Percentiles rank a stretch among this genome's conserved stretches.
These are phyloP conservation scores for Xylona heveae DNA, from an alignment of 495 filamentous ascomycete species.

Conservation along the genomic window DNA sequence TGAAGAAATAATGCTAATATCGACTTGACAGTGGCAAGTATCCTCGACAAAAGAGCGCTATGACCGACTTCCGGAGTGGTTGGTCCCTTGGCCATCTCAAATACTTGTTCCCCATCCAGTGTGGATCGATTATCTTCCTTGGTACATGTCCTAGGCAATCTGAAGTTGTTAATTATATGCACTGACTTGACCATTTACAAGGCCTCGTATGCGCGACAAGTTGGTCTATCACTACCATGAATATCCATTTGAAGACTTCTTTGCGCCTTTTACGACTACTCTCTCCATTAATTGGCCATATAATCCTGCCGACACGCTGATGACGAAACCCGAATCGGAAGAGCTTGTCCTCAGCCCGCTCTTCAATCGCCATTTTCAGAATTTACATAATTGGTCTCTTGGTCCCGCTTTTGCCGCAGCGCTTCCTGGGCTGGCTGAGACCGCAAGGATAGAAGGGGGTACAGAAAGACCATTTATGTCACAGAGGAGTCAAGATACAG, in stretches of 20 bases:
- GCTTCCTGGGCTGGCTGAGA: slow-evolving; percentile 2
- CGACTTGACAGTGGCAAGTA: slow-evolving; percentile 51
- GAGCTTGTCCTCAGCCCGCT: neutral
- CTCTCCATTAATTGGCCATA: slow-evolving; percentile 61
- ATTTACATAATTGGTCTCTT: slow-evolving; percentile 1
- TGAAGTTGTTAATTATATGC: too few species aligned
- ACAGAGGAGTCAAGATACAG: too few species aligned
- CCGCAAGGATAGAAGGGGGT: neutral
- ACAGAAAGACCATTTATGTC: too few species aligned
- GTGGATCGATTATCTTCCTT: slow-evolving; percentile 65
- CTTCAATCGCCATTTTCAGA: slow-evolving; percentile 1
- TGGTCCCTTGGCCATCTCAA: slow-evolving; percentile 38
- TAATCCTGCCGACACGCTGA: slow-evolving; percentile 36
- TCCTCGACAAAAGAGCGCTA: slow-evolving; percentile 53
- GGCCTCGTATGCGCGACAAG: slow-evolving; percentile 45
- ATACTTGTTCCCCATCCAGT: slow-evolving; percentile 39
- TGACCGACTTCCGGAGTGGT: slow-evolving; percentile 44
- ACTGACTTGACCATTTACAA: slow-evolving; percentile 2
- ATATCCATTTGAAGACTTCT: slow-evolving; percentile 51
- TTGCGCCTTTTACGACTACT: slow-evolving; percentile 55
- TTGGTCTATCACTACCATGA: slow-evolving; percentile 26
- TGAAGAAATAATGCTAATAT: too few species aligned
- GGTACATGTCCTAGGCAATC: slow-evolving; percentile 14
- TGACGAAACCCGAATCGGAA: slow-evolving; percentile 27
- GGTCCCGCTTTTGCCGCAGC: neutral